Base-by-base conservation (phyloP, 139 green algal species). In the Nannochloris sp. region DNA sequence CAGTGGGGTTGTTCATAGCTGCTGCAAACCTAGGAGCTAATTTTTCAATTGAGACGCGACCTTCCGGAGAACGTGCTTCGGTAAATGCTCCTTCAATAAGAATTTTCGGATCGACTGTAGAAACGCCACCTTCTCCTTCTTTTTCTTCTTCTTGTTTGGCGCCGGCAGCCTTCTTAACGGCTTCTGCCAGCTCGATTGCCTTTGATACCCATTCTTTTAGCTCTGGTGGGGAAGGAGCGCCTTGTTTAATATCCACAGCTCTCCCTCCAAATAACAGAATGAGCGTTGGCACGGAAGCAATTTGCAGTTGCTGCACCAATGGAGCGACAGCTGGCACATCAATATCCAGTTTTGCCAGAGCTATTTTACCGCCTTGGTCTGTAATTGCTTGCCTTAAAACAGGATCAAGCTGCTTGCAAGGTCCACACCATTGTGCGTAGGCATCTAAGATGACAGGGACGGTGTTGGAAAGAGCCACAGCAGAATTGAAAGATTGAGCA, bases 341-440 rank as follows among this genome's bases (percentile, higher is more conserved):
- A 34, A 67, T 67, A 51, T 67, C 60, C 13, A 67, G 19, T 51
- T 67, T 67, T 34, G 60, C 60, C 15, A 67, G 60, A 9, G 12
- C 19, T 19, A 67, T 35, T 59, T 27, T 12, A 19, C 12, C 6
- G 57, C n/a, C 57, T 35, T 25, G 45, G 6, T 27, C 35, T 5
- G 35, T 33, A n/a, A 67, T 51, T 4, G 31, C 60, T 10, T 4
- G 4, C 29, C 31, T 67, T 15, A 67, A 35, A 15, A 32, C 15
- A n/a, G 36, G 14, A n/a, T 67, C 60, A 19, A 67, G 10, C 33
- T 51, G 32, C 23, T 67, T 67, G 37, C 60, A 67, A 23, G 60
- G 60, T 14, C 60, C 60, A 33, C 58, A 67, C 60, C 60, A 67
- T 14, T 12, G 12, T 13, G 60, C 60, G 10, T 54, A 67, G 4